Base-by-base conservation (phyloP, 2,329 filamentous ascomycete species). In the Leptographium procerum region DNA sequence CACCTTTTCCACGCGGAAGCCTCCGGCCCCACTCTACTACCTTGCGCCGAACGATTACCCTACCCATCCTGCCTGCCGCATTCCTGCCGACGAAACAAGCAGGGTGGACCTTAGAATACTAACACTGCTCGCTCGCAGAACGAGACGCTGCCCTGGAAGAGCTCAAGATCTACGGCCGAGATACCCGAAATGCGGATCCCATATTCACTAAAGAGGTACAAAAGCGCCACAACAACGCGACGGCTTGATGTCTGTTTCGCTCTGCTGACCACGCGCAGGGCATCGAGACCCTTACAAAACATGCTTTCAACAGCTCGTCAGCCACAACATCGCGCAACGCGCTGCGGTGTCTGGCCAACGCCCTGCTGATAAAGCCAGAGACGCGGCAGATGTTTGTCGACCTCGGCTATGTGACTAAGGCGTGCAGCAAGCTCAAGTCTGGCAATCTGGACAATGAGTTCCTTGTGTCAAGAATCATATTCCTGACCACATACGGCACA, bases 391-490 rank as follows among this genome's bases (percentile, higher is more conserved):
- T 81, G 51, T 85, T 94, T 57, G 84, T 90, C 16, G 83, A 91
- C 65, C 73, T 89, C 26, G 86, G 81, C 10, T 86, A 83, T 66
- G 82, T 82, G 47, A 73, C 77, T 19, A 87, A 85, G 65, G 83
- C 86, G 22, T 90, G 89, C 60, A 77, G 82, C 58, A 83, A 81
- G 62, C 78, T 96, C 48, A 86, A 86, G 77, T 84, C 79, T 59
- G 86, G 90, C 61, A 85, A 78, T 64, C 78, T 81, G 58, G 91
- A 97, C 61, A 87, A 95, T 64, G 91, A 97, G 67, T 96, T 97
- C 70, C 77, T 97, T 2, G 73, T 81, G 60, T 86, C 86, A n/a
- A 82, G 90, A 56, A 83, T 95, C 50, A 74, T 95, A 19, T 91
- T 95, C 65, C 77, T 94, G 13, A 81, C 85, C 34, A 95, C 90